These are phyloP conservation scores for Fusarium dlaminii DNA, from an alignment of 2,329 filamentous ascomycete species.

Conservation along the genomic window DNA sequence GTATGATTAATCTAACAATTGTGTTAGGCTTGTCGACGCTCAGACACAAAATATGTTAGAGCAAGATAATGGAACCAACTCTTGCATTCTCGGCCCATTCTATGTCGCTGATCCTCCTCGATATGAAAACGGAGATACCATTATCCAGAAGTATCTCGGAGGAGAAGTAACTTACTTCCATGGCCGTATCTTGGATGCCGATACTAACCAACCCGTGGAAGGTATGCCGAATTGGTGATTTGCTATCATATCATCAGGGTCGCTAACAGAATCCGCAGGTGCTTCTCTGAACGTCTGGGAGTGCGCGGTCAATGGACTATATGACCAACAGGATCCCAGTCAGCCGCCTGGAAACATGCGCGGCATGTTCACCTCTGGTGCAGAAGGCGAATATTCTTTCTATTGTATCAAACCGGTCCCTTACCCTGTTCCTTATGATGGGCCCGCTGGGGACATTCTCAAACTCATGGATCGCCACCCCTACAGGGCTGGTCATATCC, in stretches of 20 bases:
- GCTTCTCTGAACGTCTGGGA: neutral
- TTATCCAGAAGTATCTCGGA: neutral
- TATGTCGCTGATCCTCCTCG: neutral
- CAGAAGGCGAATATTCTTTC: neutral
- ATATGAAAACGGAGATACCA: neutral
- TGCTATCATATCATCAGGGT: fast-evolving
- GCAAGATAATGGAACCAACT: neutral
- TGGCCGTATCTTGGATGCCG: neutral
- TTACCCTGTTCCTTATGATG: neutral
- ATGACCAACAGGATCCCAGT: neutral
- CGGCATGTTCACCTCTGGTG: neutral
- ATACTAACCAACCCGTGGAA: neutral
- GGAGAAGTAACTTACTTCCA: neutral
- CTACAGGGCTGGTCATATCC: neutral
- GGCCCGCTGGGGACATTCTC: neutral
- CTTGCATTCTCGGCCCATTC: neutral
- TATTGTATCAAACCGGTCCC: neutral
- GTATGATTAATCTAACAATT: no score
- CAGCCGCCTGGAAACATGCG: neutral
- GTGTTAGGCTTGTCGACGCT: neutral
- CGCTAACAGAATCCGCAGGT: neutral
- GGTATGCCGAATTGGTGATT: neutral
- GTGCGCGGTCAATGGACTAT: neutral
- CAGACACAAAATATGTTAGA: neutral
- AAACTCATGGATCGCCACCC: neutral